These are phyloP conservation scores for Suhomyces chickasaworum DNA, from an alignment of 1,139 yeast species.

Conservation along the genomic window DNA sequence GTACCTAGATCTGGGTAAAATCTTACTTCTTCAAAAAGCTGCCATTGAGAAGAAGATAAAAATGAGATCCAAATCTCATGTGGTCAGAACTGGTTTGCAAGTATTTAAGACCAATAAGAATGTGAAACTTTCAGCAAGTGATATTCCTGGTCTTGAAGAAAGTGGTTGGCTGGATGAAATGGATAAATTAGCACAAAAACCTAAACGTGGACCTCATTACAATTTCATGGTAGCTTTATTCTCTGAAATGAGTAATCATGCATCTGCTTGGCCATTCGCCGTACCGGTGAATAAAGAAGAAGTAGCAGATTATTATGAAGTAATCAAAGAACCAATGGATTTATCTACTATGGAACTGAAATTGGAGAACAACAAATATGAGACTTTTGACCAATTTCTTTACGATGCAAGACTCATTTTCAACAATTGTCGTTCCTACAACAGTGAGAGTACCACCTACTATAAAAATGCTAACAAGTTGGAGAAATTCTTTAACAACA, in stretches of 20 bases:
- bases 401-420: constrained; percentile 85
- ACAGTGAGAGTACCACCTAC: constrained; percentile 87
- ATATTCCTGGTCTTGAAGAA: constrained; percentile 84
- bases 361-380: constrained; percentile 88
- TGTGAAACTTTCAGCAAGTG: constrained; percentile 59
- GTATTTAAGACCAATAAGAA: constrained; percentile 60
- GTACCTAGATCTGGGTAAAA: constrained; percentile 86
- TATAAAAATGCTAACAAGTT: constrained; percentile 88
- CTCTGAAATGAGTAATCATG: constrained; percentile 88
- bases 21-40: constrained; percentile 83
- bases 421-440: constrained; percentile 87
- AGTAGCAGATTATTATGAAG: constrained; percentile 94
- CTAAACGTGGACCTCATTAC: constrained; percentile 92
- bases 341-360: constrained; percentile 92
- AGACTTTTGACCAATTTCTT: constrained; percentile 85
- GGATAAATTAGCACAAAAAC: constrained; percentile 95
- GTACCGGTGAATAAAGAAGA: constrained; percentile 92
- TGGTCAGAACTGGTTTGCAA: constrained; percentile 79
- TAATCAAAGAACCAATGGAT: constrained; percentile 99
- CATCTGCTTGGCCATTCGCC: constrained; percentile 98
- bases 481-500: constrained; percentile 81
- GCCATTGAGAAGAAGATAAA: constrained; percentile 86
- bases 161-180: constrained; percentile 99
- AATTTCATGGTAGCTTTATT: constrained; percentile 88
- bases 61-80: constrained; percentile 74